A percentile compares a stretch with the other conserved stretches of the same genome.
Conservation (phyloP, 1,284 basidiomycete species). For the Phylloporus sp. region DNA sequence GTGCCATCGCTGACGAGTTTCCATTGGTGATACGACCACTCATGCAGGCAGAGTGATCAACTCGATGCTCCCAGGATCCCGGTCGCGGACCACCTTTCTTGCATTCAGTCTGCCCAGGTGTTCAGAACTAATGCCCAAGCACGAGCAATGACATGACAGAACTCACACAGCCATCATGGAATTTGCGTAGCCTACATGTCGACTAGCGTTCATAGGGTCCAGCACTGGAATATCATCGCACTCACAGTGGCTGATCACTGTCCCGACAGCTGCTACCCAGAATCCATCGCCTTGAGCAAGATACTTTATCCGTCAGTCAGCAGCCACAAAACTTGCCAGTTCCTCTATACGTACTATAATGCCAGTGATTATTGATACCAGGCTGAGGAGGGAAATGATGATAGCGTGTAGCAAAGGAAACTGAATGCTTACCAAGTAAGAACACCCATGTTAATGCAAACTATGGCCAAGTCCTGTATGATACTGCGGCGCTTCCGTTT, state of each 20-base stretch:
- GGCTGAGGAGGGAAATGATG: background rate
- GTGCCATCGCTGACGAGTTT: too few species aligned
- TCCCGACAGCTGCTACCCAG: conserved; percentile 4
- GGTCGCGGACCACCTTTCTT: conserved; percentile 4
- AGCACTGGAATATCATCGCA: background rate
- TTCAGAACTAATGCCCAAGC: background rate
- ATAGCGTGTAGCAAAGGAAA: background rate
- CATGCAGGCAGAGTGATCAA: conserved; percentile 1
- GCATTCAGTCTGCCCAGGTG: background rate
- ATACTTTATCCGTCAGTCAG: background rate
- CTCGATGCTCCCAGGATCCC: background rate
- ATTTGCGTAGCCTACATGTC: conserved; percentile 20
- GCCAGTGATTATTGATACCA: background rate
- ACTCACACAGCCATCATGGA: conserved; percentile 24
- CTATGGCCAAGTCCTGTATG: background rate
- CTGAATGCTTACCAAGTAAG: background rate
- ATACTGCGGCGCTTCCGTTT: background rate
- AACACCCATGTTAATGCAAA: background rate
- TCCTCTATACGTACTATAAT: conserved; percentile 16
- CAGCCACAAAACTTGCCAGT: background rate
- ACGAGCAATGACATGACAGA: background rate
- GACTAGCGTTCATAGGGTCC: too few species aligned
- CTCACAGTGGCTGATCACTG: conserved; percentile 4
- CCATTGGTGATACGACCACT: background rate
- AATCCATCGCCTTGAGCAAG: conserved; percentile 4